A percentile compares a stretch with the other conserved stretches of the same genome.
Evolutionary conservation across 2,329 filamentous ascomycete genomes (phyloP).

Genomic region (Tetracladium maxilliforme): DNA sequence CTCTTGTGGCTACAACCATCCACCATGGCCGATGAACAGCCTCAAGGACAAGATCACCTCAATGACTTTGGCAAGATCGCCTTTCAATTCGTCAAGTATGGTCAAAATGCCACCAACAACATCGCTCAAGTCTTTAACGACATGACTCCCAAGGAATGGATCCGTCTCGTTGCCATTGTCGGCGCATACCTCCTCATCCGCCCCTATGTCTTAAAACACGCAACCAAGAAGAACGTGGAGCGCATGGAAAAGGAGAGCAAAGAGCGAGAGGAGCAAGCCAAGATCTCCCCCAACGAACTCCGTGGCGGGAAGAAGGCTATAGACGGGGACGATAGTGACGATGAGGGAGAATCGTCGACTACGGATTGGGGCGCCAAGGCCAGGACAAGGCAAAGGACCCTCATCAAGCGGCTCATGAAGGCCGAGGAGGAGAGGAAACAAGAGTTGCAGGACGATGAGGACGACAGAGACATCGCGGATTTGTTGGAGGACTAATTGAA

Average conservation of each 20-base stretch:
- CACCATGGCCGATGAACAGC: too few relatives aligned
- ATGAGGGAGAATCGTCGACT: slow-evolving; percentile 18
- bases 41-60: too few relatives aligned
- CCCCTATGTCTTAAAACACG: slow-evolving; percentile 57
- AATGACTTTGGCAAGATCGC: too few relatives aligned
- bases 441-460: slow-evolving; percentile 43
- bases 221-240: slow-evolving; percentile 46
- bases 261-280: slow-evolving; percentile 25
- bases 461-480: slow-evolving; percentile 64
- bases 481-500: slow-evolving; percentile 38
- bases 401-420: slow-evolving; percentile 50
- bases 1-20: too few relatives aligned
- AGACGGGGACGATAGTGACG: slow-evolving; percentile 35
- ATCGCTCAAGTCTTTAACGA: slow-evolving; percentile 29
- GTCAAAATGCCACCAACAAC: slow-evolving; percentile 35
- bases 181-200: slow-evolving; percentile 61
- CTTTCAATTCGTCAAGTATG: too few relatives aligned
- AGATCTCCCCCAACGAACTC: slow-evolving; percentile 50
- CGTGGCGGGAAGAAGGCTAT: slow-evolving; percentile 39
- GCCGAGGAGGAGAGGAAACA: slow-evolving; percentile 39
- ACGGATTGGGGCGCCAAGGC: slow-evolving; percentile 56
- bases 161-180: slow-evolving; percentile 58
- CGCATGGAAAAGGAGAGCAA: slow-evolving; percentile 21
- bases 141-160: slow-evolving; percentile 37
- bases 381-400: slow-evolving; percentile 49